Conservation (phyloP, 352 stramenopile genomes). For the Phytophthora cryptogea region DNA sequence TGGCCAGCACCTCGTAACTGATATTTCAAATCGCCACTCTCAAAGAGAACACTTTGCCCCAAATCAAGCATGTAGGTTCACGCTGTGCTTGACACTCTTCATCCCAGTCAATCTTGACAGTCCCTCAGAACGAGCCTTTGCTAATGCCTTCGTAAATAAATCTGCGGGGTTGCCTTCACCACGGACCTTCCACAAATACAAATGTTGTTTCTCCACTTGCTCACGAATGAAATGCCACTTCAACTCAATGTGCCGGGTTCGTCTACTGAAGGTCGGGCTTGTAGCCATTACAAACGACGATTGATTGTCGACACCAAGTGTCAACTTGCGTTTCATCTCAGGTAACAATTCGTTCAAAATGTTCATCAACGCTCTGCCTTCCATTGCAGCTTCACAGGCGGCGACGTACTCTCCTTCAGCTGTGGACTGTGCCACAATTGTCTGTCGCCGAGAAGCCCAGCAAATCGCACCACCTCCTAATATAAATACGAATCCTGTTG, state of each 20-base stretch:
- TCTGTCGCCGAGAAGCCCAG: slow-evolving; percentile 5
- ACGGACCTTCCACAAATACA: too few relatives aligned
- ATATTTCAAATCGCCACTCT: too few relatives aligned
- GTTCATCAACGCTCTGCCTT: slow-evolving; percentile 8
- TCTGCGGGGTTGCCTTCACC: too few relatives aligned
- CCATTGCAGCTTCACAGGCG: slow-evolving; percentile 9
- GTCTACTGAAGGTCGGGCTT: slow-evolving; percentile 7
- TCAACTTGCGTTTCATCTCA: slow-evolving; percentile 1
- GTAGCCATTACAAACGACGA: slow-evolving; percentile 4
- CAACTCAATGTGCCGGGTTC: slow-evolving; percentile 13
- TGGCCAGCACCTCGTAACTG: too few relatives aligned
- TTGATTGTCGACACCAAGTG: slow-evolving; percentile 14
- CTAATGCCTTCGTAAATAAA: too few relatives aligned
- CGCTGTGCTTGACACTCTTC: too few relatives aligned
- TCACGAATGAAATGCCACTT: slow-evolving; percentile 13
- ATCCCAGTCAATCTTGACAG: too few relatives aligned
- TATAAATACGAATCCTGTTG: slow-evolving; percentile 8
- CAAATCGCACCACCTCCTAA: slow-evolving; percentile 4
- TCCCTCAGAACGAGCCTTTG: too few relatives aligned
- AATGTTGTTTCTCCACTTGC: too few relatives aligned
- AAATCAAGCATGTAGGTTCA: too few relatives aligned
- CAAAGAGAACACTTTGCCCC: too few relatives aligned
- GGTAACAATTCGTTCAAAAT: slow-evolving; percentile 7
- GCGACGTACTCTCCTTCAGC: slow-evolving; percentile 16
- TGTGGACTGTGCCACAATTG: slow-evolving; percentile 15